Evolutionary conservation across 2,329 filamentous ascomycete species (phyloP).

Genomic region (Cadophora luteo-olivacea): DNA sequence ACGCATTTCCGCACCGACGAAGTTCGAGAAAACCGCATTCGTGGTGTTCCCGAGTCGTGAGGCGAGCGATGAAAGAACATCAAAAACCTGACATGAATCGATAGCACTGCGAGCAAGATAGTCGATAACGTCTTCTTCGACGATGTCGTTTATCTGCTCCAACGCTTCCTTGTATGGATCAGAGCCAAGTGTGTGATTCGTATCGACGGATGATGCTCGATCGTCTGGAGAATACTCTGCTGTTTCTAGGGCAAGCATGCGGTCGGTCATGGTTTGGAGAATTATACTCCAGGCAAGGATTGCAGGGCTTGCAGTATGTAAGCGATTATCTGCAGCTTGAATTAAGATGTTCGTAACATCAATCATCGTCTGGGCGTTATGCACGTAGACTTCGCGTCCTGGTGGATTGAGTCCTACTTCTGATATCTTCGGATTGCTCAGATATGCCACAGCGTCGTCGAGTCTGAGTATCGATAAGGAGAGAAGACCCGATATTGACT

Average conservation of each 20-base stretch:
- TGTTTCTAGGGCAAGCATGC: conserved; percentile 31
- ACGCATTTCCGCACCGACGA: conserved; percentile 47
- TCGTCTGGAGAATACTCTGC: conserved; percentile 42
- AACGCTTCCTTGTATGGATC: conserved; percentile 52
- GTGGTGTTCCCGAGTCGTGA: conserved; percentile 48
- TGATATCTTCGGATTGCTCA: conserved; percentile 44
- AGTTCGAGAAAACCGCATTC: conserved; percentile 48
- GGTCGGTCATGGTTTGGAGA: conserved; percentile 65
- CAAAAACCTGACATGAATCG: conserved; percentile 54
- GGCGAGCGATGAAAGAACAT: conserved; percentile 52
- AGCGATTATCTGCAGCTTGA: conserved; percentile 59
- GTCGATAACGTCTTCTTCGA: conserved; percentile 51
- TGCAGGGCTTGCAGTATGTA: conserved; percentile 72
- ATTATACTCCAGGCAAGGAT: conserved; percentile 85
- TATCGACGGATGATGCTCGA: conserved; percentile 22
- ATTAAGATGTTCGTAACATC: conserved; percentile 76
- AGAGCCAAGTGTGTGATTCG: conserved; percentile 20
- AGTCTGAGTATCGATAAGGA: conserved; percentile 74
- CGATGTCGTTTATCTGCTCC: conserved; percentile 49
- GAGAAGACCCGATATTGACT: conserved; percentile 72
- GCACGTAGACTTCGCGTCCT: conserved; percentile 66
- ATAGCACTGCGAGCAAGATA: conserved; percentile 55
- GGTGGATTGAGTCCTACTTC: conserved; percentile 39
- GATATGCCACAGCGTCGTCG: conserved; percentile 35
- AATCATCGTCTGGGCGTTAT: conserved; percentile 72